phyloP scores from a whole-genome alignment of 2,329 filamentous ascomycete genomes.

The Pseudocercospora vitis region DNA sequence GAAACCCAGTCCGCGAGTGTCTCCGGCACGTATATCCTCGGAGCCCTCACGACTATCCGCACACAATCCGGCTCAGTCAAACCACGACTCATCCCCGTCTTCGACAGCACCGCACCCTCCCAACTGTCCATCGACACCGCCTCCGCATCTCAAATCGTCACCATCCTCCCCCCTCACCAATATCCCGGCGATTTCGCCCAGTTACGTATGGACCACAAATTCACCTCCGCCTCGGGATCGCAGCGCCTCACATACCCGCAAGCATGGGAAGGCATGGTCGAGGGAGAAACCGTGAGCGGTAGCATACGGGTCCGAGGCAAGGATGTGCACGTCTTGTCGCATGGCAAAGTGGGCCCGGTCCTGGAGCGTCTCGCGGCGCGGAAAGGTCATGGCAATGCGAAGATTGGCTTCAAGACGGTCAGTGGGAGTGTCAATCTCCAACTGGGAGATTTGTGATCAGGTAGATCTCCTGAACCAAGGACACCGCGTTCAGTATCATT shows the following conservation, averaged over 20 bases:
- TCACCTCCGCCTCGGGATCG: conserved; percentile 35
- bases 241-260: conserved; percentile 44
- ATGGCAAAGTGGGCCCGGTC: conserved; percentile 31
- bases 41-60: conserved; percentile 39
- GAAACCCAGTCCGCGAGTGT: conserved; percentile 42
- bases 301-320: conserved; percentile 42
- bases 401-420: conserved; percentile 37
- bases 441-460: conserved; percentile 29
- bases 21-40: conserved; percentile 44
- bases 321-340: conserved; percentile 38
- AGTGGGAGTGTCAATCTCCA: conserved; percentile 30
- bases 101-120: conserved; percentile 26
- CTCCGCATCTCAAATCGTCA: conserved; percentile 40
- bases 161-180: conserved; percentile 38
- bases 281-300: conserved; percentile 41
- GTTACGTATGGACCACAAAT: conserved; percentile 40
- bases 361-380: conserved; percentile 40
- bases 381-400: conserved; percentile 42
- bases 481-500: too few relatives aligned
- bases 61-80: conserved; percentile 42
- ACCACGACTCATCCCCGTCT: conserved; percentile 41
- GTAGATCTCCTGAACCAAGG: too few relatives aligned
- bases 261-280: conserved; percentile 45
- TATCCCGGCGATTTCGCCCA: conserved; percentile 24
- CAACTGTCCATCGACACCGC: conserved; percentile 38